Conservation (phyloP, 176 grass and related monocot genomes). For the Aegilops longissima region DNA sequence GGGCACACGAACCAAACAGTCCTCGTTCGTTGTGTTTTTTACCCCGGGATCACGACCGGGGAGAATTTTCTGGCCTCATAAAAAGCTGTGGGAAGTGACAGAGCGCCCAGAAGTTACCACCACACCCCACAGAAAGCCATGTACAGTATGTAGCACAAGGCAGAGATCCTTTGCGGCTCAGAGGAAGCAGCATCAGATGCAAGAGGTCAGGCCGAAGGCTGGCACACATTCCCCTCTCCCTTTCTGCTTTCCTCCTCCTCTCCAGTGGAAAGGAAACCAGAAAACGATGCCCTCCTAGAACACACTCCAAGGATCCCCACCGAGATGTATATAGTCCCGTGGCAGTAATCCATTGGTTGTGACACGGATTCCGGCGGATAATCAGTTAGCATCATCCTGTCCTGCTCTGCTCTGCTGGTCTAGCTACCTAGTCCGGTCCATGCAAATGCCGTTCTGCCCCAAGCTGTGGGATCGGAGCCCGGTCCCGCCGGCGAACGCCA, state of each 20-base stretch:
- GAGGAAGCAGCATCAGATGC: conserved; percentile 53
- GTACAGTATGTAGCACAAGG: neutral
- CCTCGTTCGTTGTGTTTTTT: neutral
- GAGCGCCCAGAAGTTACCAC: neutral
- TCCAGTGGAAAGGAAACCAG: neutral
- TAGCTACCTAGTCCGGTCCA: neutral
- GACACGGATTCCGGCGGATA: neutral
- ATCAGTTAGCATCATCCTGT: neutral
- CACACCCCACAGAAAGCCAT: neutral
- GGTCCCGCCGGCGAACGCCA: conserved; percentile 7
- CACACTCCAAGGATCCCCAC: conserved; percentile 55
- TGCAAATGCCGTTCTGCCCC: conserved; percentile 53
- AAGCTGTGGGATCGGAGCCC: conserved; percentile 15
- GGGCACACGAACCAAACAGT: neutral
- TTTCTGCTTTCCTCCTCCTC: conserved; percentile 3
- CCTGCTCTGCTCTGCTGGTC: neutral
- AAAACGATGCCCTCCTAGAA: conserved; percentile 46
- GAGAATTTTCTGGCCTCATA: neutral
- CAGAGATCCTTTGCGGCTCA: neutral
- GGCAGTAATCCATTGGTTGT: neutral
- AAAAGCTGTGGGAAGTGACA: neutral
- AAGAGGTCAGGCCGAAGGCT: conserved; percentile 47
- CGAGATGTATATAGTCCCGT: conserved; percentile 8
- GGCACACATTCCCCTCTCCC: conserved; percentile 37
- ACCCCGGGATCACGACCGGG: too few relatives aligned